Conservation (phyloP, 805 yeast genomes). For the Yarrowia yakushimensis region DNA sequence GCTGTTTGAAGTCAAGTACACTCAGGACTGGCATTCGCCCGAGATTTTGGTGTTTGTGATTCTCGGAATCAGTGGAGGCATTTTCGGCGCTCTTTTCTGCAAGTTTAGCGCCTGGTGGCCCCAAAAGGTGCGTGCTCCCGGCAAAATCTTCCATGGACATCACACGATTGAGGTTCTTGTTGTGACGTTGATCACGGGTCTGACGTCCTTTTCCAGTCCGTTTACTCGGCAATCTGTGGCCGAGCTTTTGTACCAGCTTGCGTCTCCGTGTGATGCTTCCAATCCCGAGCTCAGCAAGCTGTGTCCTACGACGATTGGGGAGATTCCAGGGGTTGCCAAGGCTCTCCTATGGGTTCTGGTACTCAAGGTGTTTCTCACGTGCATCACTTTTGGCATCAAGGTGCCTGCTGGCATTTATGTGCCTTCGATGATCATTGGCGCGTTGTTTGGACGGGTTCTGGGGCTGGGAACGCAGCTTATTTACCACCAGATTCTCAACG, state of each 20-base stretch:
- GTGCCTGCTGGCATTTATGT: constrained; percentile 61
- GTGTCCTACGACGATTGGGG: constrained; percentile 34
- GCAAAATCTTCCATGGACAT: constrained; percentile 40
- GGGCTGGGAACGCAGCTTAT: constrained; percentile 41
- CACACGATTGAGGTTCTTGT: constrained; percentile 48
- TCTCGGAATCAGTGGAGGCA: constrained; percentile 53
- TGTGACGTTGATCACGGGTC: constrained; percentile 47
- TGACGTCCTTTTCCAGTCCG: constrained; percentile 48
- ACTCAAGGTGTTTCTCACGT: constrained; percentile 47
- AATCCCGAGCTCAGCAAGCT: constrained; percentile 28
- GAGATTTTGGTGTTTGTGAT: constrained; percentile 47
- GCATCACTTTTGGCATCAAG: constrained; percentile 55
- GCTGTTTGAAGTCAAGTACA: constrained; percentile 49
- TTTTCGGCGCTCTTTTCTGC: constrained; percentile 51
- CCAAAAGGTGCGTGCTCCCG: constrained; percentile 25
- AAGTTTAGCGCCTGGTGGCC: constrained; percentile 46
- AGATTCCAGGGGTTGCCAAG: constrained; percentile 38
- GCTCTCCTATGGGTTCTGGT: constrained; percentile 44
- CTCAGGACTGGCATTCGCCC: constrained; percentile 50
- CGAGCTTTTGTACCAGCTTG: constrained; percentile 49
- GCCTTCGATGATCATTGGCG: constrained; percentile 63
- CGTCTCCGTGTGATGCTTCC: constrained; percentile 45
- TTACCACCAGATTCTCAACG: constrained; percentile 5
- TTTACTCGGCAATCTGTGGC: constrained; percentile 49
- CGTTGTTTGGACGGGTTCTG: constrained; percentile 52